Evolutionary conservation across 1,139 yeast genomes (phyloP).

Genomic region (Torulaspora globosa): DNA sequence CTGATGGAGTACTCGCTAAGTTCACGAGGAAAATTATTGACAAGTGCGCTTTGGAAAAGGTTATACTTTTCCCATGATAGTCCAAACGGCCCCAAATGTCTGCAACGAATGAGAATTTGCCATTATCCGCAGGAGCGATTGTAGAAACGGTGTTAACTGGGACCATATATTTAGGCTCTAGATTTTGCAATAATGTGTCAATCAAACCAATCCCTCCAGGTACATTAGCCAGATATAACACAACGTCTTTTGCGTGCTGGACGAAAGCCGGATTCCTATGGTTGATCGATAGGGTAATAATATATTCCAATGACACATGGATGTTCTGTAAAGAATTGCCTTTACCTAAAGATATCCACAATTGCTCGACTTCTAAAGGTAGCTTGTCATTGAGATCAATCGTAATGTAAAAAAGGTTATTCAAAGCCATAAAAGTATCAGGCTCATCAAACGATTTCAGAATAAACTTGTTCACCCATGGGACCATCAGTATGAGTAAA

Average conservation of each 20-base stretch:
- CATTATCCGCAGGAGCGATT: constrained; percentile 29
- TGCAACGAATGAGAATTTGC: constrained; percentile 69
- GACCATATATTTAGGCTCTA: constrained; percentile 84
- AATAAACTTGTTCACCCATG: constrained; percentile 85
- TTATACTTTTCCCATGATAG: constrained; percentile 61
- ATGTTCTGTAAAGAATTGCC: constrained; percentile 64
- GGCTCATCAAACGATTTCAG: constrained; percentile 46
- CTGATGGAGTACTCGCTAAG: constrained; percentile 57
- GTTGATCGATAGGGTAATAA: constrained; percentile 64
- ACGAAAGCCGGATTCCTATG: constrained; percentile 72
- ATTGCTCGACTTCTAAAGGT: constrained; percentile 83
- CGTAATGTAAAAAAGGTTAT: constrained; percentile 79
- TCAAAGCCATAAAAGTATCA: constrained; percentile 70
- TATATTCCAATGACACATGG: constrained; percentile 65
- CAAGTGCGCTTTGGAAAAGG: constrained; percentile 83
- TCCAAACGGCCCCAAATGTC: constrained; percentile 58
- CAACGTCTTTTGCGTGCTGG: constrained; percentile 71
- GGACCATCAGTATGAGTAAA: constrained; percentile 70
- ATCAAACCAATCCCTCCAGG: constrained; percentile 37
- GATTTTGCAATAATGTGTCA: constrained; percentile 60
- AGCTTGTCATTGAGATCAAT: constrained; percentile 67
- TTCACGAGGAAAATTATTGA: constrained; percentile 84
- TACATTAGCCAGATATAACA: constrained; percentile 59
- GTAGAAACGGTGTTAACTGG: constrained; percentile 52
- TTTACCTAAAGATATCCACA: constrained; percentile 90